These are phyloP conservation scores for Prunus dulcis DNA, from an alignment of 306 rosid genomes.

Conservation along the genomic window DNA sequence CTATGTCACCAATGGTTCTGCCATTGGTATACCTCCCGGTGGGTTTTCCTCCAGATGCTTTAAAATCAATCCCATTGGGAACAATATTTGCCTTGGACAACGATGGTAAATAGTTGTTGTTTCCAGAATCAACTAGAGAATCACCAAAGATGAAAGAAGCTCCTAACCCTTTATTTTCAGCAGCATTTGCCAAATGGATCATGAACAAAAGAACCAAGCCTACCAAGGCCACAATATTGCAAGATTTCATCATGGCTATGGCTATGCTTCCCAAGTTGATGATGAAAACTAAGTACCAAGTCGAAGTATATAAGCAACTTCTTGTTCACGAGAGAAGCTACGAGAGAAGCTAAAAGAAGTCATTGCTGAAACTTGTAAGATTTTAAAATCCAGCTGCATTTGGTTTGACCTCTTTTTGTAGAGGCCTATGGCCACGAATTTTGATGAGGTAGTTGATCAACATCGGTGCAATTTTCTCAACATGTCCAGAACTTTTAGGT, in stretches of 20 bases:
- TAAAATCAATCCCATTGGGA: slow-evolving; percentile 90
- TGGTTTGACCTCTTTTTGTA: slow-evolving; percentile 56
- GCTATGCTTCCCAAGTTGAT: background rate
- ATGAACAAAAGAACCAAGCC: slow-evolving; percentile 22
- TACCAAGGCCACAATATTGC: slow-evolving; percentile 22
- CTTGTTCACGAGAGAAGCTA: background rate
- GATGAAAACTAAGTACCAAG: background rate
- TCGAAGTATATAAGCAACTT: slow-evolving; percentile 30
- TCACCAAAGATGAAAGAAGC: slow-evolving; percentile 95
- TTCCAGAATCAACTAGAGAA: slow-evolving; percentile 92
- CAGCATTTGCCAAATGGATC: slow-evolving; percentile 31
- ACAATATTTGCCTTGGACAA: slow-evolving; percentile 75
- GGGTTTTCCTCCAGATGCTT: slow-evolving; percentile 70
- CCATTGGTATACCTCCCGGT: slow-evolving; percentile 94
- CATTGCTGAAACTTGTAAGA: slow-evolving; percentile 36
- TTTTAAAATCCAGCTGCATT: slow-evolving; percentile 27
- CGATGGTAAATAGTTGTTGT: slow-evolving; percentile 69
- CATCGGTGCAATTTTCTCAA: slow-evolving; percentile 32
- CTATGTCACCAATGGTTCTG: slow-evolving; percentile 84
- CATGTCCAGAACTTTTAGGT: slow-evolving; percentile 19
- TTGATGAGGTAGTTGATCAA: slow-evolving; percentile 68
- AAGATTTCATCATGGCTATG: slow-evolving; percentile 36
- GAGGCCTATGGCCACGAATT: background rate
- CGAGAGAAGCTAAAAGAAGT: background rate
- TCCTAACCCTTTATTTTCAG: slow-evolving; percentile 42